A percentile compares a stretch with the other conserved stretches of the same genome.
Evolutionary conservation across 768 basidiomycete genomes (phyloP).

Genomic region (Tephrocybe sp.): DNA sequence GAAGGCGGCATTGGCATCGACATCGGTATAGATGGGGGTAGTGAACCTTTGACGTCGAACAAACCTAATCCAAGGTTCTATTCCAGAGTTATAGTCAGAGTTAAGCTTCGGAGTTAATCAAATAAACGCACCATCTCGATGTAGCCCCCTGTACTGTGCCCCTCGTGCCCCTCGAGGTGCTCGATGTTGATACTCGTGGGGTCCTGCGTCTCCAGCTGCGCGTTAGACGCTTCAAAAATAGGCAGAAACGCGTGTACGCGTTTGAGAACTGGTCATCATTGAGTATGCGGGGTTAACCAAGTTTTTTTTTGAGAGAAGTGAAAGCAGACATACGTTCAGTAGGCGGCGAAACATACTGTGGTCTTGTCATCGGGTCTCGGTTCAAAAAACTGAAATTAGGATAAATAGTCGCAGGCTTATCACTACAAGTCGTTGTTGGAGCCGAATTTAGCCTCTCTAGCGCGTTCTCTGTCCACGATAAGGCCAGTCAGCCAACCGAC

Average conservation of each 20-base stretch:
- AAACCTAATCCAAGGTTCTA: slow-evolving; percentile 69
- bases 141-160: slow-evolving; percentile 46
- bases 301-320: neutral
- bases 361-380: neutral
- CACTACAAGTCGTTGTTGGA: too few species aligned
- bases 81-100: neutral
- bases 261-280: slow-evolving; percentile 57
- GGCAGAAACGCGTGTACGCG: slow-evolving; percentile 73
- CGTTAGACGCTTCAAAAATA: slow-evolving; percentile 67
- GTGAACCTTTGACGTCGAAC: slow-evolving; percentile 40
- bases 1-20: neutral
- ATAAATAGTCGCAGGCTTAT: too few species aligned
- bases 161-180: slow-evolving; percentile 50
- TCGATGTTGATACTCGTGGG: slow-evolving; percentile 68
- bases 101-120: neutral
- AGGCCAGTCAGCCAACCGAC: neutral
- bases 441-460: neutral
- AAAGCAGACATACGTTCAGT: slow-evolving; percentile 43
- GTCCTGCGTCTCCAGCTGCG: slow-evolving; percentile 46
- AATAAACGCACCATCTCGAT: slow-evolving; percentile 64
- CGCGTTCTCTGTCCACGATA: neutral
- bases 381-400: neutral
- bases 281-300: slow-evolving; percentile 2
- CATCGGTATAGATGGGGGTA: slow-evolving; percentile 16
- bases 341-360: slow-evolving; percentile 40